Evolutionary conservation across 306 rosid genomes (phyloP).

Genomic region (Quercus robur): DNA sequence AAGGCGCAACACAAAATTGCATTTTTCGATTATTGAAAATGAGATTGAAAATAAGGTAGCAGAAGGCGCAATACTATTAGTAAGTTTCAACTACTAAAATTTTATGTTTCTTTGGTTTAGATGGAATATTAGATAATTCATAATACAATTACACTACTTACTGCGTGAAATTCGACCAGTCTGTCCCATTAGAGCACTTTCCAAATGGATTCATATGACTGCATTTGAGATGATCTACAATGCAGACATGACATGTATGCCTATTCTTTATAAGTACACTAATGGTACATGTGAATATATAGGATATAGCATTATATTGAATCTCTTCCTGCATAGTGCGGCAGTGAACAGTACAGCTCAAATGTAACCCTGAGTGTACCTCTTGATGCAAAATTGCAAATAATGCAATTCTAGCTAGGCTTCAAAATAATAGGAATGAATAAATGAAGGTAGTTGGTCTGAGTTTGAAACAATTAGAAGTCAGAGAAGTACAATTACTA

Average conservation of each 20-base stretch:
- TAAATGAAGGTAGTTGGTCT: not conserved
- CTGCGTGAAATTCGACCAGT: no score
- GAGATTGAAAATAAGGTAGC: not conserved
- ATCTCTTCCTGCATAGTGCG: no score
- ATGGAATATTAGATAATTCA: not conserved
- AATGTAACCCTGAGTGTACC: not conserved
- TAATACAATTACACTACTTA: no score
- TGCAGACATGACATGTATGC: not conserved
- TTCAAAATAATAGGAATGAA: no score
- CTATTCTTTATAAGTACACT: not conserved
- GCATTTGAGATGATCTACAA: not conserved
- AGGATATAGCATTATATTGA: no score
- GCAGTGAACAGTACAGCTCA: not conserved
- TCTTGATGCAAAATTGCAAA: no score
- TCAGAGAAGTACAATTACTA: not conserved
- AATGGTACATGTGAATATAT: not conserved
- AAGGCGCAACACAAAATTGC: no score
- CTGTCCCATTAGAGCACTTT: no score
- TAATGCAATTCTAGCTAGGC: not conserved
- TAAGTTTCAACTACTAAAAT: no score
- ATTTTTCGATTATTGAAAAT: no score
- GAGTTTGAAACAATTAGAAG: not conserved
- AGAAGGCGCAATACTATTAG: no score
- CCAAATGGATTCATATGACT: not conserved
- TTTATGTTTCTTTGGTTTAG: no score